Base-by-base conservation (phyloP, 495 filamentous ascomycete genomes). In the Pseudevernia furfuracea region DNA sequence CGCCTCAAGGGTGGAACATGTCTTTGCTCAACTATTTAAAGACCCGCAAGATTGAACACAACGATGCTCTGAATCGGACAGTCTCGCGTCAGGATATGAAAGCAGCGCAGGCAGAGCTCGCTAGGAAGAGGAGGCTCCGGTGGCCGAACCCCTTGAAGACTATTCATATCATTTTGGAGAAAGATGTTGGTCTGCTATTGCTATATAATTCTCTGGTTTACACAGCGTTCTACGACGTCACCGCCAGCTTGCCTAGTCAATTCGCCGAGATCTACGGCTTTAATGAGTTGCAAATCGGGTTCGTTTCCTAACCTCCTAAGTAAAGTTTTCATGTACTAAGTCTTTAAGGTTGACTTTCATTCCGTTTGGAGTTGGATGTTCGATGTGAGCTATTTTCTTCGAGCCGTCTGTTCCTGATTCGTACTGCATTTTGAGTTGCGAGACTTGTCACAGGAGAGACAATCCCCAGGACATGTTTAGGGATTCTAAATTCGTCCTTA, bases 111-210 rank as follows among this genome's bases (percentile, higher is more conserved):
- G 68, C 66, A 44, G 63, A 66, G 43, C 67, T 76, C 15, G 68
- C 74, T 19, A 68, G 58, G 17, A 74, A 68, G 52, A 76, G 78
- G 44, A 83, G 81, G 67, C 72, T 89, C 19, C 76, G 75, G 1
- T 82, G 84, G 25, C 88, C 88, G 0, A 91, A 90, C 62, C 88
- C 89, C 0, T 69, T 90, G 28, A 79, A 83, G 30, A 82, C 84
- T 0, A 72, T 91, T 15, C 72, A 75, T 28, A 81, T 89, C n/a
- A 72, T 89, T 19, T 68, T 82, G 34, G 77, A 91, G 65, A 87
- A 86, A 67, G 86, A 91, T 69, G 81, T 83, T 23, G 77, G 77
- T 12, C 72, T 87, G 32, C 72, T 90, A 25, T 81, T 89, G 10
- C 69, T 77, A 21, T 84, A 78, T 63, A 80, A 82, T 61, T 77